Base-by-base conservation (phyloP, 768 basidiomycete species). In the Thelephora ganbajun region DNA sequence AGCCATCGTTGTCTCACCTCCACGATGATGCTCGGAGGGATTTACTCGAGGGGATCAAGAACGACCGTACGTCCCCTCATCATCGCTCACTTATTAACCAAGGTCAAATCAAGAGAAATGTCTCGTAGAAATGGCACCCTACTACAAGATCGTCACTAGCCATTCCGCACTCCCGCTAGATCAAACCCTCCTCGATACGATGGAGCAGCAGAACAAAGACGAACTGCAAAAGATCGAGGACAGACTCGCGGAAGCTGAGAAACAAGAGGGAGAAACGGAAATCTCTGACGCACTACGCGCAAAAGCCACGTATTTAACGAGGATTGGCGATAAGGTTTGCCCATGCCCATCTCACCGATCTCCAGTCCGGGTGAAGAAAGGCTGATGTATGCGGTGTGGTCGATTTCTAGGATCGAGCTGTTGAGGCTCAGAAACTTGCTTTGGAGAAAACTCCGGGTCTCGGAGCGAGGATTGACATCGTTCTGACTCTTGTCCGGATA, bases 221-320 rank as follows among this genome's bases (percentile, higher is more conserved):
- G 77, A 84, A 56, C 73, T 97, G 23, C 70, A 76, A 45, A 74
- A 73, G 55, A 65, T 98, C 11, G 86, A 94, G 46, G 79, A 78
- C 51, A 70, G 83, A 42, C 69, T 96, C 34, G 77, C 73, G 46
- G 91, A 94, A 54, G 92, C 94, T 0, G 74, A 89, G 66, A 83
- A 87, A 68, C 87, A 79, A 2, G 82, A 93, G 58, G 94, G 93
- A 50, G 93, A 97, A 62, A 83, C 83, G 1, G 94, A 98, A 63
- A 88, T 97, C 49, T 80, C 80, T 16, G 94, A 98, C 56, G 83
- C 81, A 1, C 70, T 97, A 35, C 78, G 83, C 48, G 84, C 83
- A 1, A 72, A 80, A 52, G 94, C 94, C 16, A 83, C 79, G 53
- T 91, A 91, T 65, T 61, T 92, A 6, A 89, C 89, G 11, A 71